Evolutionary conservation across 2,329 filamentous ascomycete genomes (phyloP), one percentile per base, ranked within the genome.

Genomic region (Colletotrichum viniferum): DNA sequence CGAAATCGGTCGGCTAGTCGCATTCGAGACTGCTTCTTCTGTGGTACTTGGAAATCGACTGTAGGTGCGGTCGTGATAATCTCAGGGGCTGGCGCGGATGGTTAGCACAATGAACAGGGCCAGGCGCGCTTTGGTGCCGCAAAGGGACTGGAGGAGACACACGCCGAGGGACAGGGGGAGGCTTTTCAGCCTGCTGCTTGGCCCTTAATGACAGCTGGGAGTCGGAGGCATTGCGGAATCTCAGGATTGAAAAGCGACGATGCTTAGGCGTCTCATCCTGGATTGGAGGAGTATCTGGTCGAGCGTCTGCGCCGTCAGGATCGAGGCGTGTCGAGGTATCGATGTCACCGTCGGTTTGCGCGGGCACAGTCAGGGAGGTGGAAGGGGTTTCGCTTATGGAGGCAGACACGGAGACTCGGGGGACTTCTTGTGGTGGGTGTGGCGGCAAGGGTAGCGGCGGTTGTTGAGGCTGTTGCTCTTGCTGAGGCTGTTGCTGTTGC

Each of bases 21-120:
- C 76, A 92, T 86, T 55, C 90, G 87, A 36, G 90, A 89, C 55
- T 87, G 83, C 78, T 90, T 92, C 82, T 90, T 92, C 64, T 87
- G 89, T 76, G 88, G 82, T 66, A 82, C 79, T 43, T 87, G 87
- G 24, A 91, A 82, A 67, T 94, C 90, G 78, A 92, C 90, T 10
- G 96, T 97, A 12, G 97, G 96, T 18, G 96, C 95, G 13, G 96
- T 98, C 65, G 94, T 98, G 83, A 98, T 97, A 82, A 98, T 98
- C 79, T 91, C 88, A 63, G 92, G 91, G 77, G 91, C 91, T 93
- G 79, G 61, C 69, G 28, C 32, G 65, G 38, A 18, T 76, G 7
- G 56, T 77, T 52, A 79, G 64, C 68, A 71, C 56, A 30, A 36
- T 16, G 18, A 55, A 28, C 26, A 36, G 55, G 55, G 24, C 48